phyloP scores from a whole-genome alignment of 768 basidiomycete genomes.

The Lactarius sp. region DNA sequence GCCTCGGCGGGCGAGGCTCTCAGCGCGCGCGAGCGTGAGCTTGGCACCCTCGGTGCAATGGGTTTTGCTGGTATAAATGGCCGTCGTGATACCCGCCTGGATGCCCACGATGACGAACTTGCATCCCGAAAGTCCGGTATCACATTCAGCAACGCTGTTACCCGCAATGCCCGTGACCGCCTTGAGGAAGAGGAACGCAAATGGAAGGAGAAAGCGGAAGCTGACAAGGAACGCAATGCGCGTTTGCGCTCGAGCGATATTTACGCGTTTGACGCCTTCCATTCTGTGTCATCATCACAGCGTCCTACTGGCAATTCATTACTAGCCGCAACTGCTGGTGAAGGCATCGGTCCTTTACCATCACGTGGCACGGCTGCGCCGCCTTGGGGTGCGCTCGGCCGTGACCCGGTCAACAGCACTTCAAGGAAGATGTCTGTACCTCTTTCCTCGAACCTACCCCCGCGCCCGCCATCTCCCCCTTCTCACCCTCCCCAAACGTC shows the following conservation, averaged over 20 bases:
- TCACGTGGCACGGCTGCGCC: slow-evolving; percentile 17
- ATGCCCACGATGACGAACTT: slow-evolving; percentile 46
- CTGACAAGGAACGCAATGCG: slow-evolving; percentile 32
- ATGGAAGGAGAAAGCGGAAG: slow-evolving; percentile 47
- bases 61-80: slow-evolving; percentile 33
- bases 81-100: slow-evolving; percentile 28
- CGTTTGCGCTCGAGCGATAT: slow-evolving; percentile 40
- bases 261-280: slow-evolving; percentile 73
- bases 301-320: slow-evolving; percentile 33
- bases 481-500: slow-evolving; percentile 27
- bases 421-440: slow-evolving; percentile 29
- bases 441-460: slow-evolving; percentile 25
- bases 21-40: slow-evolving; percentile 44
- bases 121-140: slow-evolving; percentile 37
- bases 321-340: slow-evolving; percentile 29
- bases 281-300: slow-evolving; percentile 48
- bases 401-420: slow-evolving; percentile 4
- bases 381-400: slow-evolving; percentile 20
- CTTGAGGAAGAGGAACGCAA: slow-evolving; percentile 56
- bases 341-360: slow-evolving; percentile 5
- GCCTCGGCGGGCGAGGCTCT: slow-evolving; percentile 31
- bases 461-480: slow-evolving; percentile 28
- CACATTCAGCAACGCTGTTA: slow-evolving; percentile 38
- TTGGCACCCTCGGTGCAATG: slow-evolving; percentile 45
- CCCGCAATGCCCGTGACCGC: slow-evolving; percentile 58